Evolutionary conservation across 202 grass and related monocot genomes (phyloP), one percentile per base, ranked within the genome.

Genomic region (Saccharum hybrid): DNA sequence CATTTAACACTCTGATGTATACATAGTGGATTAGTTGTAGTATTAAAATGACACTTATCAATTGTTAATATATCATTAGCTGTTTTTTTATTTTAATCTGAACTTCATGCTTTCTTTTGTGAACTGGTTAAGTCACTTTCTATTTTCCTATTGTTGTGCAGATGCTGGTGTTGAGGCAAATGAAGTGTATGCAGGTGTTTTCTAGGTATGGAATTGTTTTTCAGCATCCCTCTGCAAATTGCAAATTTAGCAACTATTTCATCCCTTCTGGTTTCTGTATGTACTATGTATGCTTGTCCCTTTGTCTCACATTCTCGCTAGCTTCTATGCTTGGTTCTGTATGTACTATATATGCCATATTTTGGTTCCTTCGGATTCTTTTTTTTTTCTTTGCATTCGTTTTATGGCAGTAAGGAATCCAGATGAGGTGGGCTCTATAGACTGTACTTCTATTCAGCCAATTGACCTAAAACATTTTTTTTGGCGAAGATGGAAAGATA

Each of bases 391-490:
- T 81, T 10, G 26, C 78, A 38, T 75, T 87, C 30, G 12, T 43
- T 86, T 75, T 46, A 61, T 52, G 84, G 40, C 81, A 99, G 93
- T 85, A 52, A 92, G 68, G 85, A 90, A 72, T 40, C 66, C 79
- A 73, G 87, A 90, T 0, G 89, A 99, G 71, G 83, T 82, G 54
- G 82, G 86, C 40, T 87, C 84, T 64, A 73, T 66, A 72, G 83
- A 87, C n/a, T 84, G 84, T 45, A 74, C 30, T 77, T 67, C 84
- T 68, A 84, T 96, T 10, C 31, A 96, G 36, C 93, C 89, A n/a
- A 82, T 99, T 70, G 96, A 96, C 57, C 86, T 99, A 13, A 94
- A 92, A 74, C 89, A 94, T 83, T 96, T 96, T 85, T 96, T 99
- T 56, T 56, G 89, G 85, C 77, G 91, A 92, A 89, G 93, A 96